Evolutionary conservation across 2,329 filamentous ascomycete species (phyloP).

Genomic region (Cladosporium colombiae): DNA sequence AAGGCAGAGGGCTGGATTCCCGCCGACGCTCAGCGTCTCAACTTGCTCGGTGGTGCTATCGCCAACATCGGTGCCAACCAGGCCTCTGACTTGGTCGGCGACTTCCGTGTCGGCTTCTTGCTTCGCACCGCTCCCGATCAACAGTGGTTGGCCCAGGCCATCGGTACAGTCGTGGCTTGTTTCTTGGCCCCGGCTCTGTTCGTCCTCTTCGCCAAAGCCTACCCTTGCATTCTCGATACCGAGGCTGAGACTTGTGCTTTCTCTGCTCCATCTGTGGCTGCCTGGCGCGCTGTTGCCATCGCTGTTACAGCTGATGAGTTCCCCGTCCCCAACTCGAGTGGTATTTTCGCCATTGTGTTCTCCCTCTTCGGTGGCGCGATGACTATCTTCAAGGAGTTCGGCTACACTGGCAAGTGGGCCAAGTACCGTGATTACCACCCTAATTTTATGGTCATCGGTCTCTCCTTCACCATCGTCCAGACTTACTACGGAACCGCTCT

Average conservation of each 20-base stretch:
- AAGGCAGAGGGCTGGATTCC: conserved; percentile 54
- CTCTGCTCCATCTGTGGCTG: conserved; percentile 62
- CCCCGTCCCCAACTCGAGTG: conserved; percentile 56
- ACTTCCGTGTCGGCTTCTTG: conserved; percentile 69
- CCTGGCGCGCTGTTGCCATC: conserved; percentile 66
- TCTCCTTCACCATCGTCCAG: conserved; percentile 60
- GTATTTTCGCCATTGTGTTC: conserved; percentile 60
- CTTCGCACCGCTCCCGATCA: conserved; percentile 64
- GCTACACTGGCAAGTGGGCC: conserved; percentile 54
- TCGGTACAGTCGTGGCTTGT: conserved; percentile 64
- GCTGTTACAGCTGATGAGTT: conserved; percentile 61
- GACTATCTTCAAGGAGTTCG: conserved; percentile 58
- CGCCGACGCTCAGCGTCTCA: conserved; percentile 61
- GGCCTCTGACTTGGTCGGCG: conserved; percentile 55
- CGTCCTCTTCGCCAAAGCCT: conserved; percentile 66
- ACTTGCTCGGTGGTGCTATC: conserved; percentile 62
- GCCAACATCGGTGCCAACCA: conserved; percentile 44
- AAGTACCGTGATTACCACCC: conserved; percentile 59
- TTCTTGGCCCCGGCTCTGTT: conserved; percentile 69
- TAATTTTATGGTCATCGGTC: conserved; percentile 63
- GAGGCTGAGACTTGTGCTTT: conserved; percentile 58
- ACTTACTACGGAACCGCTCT: conserved; percentile 62
- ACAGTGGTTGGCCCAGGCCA: conserved; percentile 66
- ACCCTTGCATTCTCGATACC: conserved; percentile 64
- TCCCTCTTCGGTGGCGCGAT: conserved; percentile 54